Percentiles rank a stretch among this genome's conserved stretches.
Conservation (phyloP, 106 monocot genomes). For the Dendrobium nobile region DNA sequence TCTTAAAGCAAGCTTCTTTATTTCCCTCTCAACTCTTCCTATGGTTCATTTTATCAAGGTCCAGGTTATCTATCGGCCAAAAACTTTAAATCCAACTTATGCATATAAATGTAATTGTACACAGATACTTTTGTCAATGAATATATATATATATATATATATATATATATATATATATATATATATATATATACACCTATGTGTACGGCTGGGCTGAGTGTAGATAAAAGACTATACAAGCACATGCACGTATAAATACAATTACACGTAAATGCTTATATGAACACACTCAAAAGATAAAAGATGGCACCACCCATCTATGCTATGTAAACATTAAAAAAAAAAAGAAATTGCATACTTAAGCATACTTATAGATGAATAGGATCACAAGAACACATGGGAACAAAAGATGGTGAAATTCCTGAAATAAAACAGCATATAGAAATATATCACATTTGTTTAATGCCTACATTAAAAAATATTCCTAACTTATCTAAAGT, state of each 20-base stretch:
- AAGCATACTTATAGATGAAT: background rate
- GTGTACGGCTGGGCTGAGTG: background rate
- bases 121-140: background rate
- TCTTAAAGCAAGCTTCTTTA: background rate
- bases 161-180: background rate
- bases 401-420: background rate
- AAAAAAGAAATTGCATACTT: background rate
- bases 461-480: background rate
- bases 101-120: background rate
- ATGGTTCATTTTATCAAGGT: background rate
- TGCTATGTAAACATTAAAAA: background rate
- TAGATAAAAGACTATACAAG: background rate
- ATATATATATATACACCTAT: background rate
- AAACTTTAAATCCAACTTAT: background rate
- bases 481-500: background rate
- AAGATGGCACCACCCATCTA: background rate
- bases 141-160: background rate
- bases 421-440: background rate
- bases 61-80: background rate
- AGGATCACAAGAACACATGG: background rate
- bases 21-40: background rate
- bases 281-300: background rate
- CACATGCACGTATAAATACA: background rate
- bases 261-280: background rate
- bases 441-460: background rate